Evolutionary conservation across 2,329 filamentous ascomycete species (phyloP).

Genomic region (Didymella glomerata): DNA sequence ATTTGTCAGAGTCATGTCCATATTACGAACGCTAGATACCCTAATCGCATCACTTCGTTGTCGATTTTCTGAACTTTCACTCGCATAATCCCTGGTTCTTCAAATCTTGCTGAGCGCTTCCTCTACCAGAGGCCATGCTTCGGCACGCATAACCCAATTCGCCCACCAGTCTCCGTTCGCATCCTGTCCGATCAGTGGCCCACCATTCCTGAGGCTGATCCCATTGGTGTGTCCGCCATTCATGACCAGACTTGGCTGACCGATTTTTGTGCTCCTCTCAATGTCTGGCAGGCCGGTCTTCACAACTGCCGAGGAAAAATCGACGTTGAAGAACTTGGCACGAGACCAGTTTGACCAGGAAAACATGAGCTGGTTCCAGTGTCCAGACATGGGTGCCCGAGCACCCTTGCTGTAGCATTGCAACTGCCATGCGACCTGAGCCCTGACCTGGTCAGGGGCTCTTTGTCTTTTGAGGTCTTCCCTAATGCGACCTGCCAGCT

Average conservation of each 20-base stretch:
- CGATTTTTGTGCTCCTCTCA: background rate
- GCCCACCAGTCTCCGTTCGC: conserved; percentile 1
- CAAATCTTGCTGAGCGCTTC: background rate
- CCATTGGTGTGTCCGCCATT: background rate
- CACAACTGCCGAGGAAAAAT: background rate
- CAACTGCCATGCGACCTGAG: background rate
- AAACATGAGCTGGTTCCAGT: background rate
- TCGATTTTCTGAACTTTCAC: no score
- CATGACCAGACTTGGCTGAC: background rate
- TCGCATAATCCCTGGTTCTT: background rate
- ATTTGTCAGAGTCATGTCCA: background rate
- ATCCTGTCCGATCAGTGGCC: background rate
- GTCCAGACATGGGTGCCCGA: background rate
- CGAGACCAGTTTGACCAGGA: background rate
- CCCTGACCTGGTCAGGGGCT: background rate
- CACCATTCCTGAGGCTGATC: background rate
- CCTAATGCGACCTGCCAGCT: background rate
- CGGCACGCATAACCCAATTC: background rate
- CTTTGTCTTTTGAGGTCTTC: background rate
- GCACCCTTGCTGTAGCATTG: background rate
- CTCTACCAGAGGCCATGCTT: background rate
- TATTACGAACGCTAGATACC: conserved; percentile 6
- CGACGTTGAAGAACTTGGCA: background rate
- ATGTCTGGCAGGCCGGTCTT: background rate
- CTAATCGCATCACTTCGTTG: background rate